Percentiles rank a stretch among this genome's conserved stretches.
Evolutionary conservation across 2,329 filamentous ascomycete genomes (phyloP).

Genomic region (Anisogramma anomala): DNA sequence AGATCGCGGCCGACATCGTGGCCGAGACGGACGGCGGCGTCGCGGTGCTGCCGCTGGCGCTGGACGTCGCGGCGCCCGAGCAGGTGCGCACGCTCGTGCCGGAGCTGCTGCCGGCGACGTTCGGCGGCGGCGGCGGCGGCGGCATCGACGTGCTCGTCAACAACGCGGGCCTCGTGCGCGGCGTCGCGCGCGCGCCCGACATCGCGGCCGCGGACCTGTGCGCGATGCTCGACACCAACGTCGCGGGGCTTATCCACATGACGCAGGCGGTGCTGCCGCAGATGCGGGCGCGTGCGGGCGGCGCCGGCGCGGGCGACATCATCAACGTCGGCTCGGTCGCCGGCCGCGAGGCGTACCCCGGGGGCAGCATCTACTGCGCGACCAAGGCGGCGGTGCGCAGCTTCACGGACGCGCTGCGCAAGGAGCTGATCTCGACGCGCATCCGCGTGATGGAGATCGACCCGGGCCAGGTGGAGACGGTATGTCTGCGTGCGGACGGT

Average conservation of each 20-base stretch:
- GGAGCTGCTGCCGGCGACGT: conserved; percentile 71
- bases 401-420: conserved; percentile 73
- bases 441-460: conserved; percentile 82
- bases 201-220: conserved; percentile 75
- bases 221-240: conserved; percentile 85
- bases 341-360: conserved; percentile 74
- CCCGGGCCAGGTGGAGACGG: conserved; percentile 85
- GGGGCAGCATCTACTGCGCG: conserved; percentile 85
- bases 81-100: conserved; percentile 64
- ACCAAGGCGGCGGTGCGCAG: conserved; percentile 80
- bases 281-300: conserved; percentile 54
- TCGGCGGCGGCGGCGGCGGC: conserved; percentile 66
- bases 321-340: conserved; percentile 91
- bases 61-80: conserved; percentile 74
- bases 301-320: conserved; percentile 74
- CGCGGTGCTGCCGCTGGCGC: conserved; percentile 67
- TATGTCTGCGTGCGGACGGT: conserved; percentile 23
- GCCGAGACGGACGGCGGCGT: conserved; percentile 69
- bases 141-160: conserved; percentile 86
- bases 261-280: conserved; percentile 81
- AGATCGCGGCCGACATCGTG: conserved; percentile 65
- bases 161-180: conserved; percentile 88
- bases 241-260: conserved; percentile 86
- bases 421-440: conserved; percentile 68
- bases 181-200: conserved; percentile 71